Percentiles rank a stretch among this genome's conserved stretches.
These are phyloP conservation scores for Luzula sylvatica DNA, from an alignment of 176 grass and related monocot genomes.

Conservation along the genomic window DNA sequence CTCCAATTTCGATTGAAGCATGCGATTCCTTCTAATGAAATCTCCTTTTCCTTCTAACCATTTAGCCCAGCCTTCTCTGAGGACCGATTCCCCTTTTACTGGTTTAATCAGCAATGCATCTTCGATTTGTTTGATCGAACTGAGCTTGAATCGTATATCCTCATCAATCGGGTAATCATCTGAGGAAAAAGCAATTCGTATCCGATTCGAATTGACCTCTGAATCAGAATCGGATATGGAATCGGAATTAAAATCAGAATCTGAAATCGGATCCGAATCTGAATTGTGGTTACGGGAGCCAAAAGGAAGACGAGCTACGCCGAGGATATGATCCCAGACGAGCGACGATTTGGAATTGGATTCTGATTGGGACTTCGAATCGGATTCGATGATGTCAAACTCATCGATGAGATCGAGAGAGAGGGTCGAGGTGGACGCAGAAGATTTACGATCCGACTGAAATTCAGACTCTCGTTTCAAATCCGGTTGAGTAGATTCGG, in stretches of 20 bases:
- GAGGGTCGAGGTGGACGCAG: neutral
- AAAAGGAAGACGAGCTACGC: conserved; percentile 75
- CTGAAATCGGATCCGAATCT: conserved; percentile 18
- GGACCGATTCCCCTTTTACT: conserved; percentile 31
- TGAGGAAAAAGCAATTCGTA: conserved; percentile 49
- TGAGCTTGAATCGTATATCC: conserved; percentile 59
- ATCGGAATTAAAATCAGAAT: conserved; percentile 4
- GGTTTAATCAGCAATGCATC: conserved; percentile 74
- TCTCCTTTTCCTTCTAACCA: conserved; percentile 89
- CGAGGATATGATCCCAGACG: conserved; percentile 69
- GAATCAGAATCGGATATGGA: conserved; percentile 15
- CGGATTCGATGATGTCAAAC: conserved; percentile 56
- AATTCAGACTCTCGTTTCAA: neutral
- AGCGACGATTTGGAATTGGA: conserved; percentile 22
- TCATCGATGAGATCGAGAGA: conserved; percentile 75
- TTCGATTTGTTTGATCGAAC: conserved; percentile 56
- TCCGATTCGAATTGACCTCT: conserved; percentile 15
- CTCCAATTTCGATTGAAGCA: conserved; percentile 85
- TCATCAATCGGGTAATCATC: conserved; percentile 83
- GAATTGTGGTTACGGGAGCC: conserved; percentile 25
- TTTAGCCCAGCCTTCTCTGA: conserved; percentile 59
- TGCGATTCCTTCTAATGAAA: conserved; percentile 72
- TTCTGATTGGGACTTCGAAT: neutral
- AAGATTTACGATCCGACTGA: neutral
- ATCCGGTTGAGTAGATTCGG: neutral